A percentile compares a stretch with the other conserved stretches of the same genome.
These are phyloP conservation scores for Tremellales sp. DNA, from an alignment of 1,284 basidiomycete genomes.

Conservation along the genomic window DNA sequence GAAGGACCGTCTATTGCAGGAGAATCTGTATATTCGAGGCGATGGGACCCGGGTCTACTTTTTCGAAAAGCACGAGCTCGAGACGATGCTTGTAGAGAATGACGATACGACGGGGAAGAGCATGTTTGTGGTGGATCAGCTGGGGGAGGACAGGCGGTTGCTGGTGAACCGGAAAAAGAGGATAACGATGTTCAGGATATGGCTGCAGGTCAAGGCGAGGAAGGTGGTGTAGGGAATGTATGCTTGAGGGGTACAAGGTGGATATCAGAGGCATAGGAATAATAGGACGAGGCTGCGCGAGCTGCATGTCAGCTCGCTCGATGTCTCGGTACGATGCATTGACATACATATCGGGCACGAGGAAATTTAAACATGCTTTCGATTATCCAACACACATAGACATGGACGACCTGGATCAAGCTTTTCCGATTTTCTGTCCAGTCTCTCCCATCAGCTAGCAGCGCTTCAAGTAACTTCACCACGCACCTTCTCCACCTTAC, in stretches of 20 bases:
- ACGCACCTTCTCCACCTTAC: slow-evolving; percentile 22
- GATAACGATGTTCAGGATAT: slow-evolving; percentile 92
- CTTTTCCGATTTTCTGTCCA: slow-evolving; percentile 11
- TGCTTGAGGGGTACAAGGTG: background rate
- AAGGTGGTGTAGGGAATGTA: slow-evolving; percentile 46
- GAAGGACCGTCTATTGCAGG: slow-evolving; percentile 77
- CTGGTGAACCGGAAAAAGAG: slow-evolving; percentile 87
- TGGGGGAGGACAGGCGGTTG: slow-evolving; percentile 83
- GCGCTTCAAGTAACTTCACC: background rate
- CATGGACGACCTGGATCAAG: background rate
- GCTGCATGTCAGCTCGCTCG: too few species aligned
- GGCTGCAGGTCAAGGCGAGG: slow-evolving; percentile 85
- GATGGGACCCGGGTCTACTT: slow-evolving; percentile 97
- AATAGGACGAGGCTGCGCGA: too few species aligned
- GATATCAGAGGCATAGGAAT: background rate
- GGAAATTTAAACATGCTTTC: background rate
- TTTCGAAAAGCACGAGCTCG: slow-evolving; percentile 78
- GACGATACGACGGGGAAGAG: slow-evolving; percentile 59
- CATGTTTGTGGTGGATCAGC: slow-evolving; percentile 66
- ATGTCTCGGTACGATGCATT: slow-evolving; percentile 3
- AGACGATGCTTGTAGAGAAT: slow-evolving; percentile 71
- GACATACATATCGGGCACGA: background rate
- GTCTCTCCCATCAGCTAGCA: background rate
- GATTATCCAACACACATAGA: background rate
- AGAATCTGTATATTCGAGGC: slow-evolving; percentile 91